Evolutionary conservation across 768 basidiomycete species (phyloP).

Genomic region (Galerina marginata): DNA sequence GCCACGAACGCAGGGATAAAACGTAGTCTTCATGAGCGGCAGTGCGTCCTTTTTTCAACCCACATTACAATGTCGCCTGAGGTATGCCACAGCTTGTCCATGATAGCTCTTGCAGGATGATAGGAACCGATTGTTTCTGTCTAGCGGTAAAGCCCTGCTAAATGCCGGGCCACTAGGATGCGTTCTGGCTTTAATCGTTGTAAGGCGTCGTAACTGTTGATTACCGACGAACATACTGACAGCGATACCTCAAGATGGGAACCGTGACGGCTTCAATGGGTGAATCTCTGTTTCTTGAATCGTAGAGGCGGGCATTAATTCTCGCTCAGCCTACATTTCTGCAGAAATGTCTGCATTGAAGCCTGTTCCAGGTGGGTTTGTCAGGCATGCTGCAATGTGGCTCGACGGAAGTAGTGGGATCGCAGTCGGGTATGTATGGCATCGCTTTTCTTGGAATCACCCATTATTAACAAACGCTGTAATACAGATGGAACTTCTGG

Average conservation of each 20-base stretch:
- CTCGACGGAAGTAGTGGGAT: slow-evolving; percentile 46
- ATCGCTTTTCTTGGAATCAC: background rate
- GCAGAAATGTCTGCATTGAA: slow-evolving; percentile 65
- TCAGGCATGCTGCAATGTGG: slow-evolving; percentile 55
- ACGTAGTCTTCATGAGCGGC: slow-evolving; percentile 33
- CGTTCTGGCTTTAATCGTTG: slow-evolving; percentile 52
- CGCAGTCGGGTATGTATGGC: slow-evolving; percentile 27
- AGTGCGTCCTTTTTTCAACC: slow-evolving; percentile 25
- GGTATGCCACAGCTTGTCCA: slow-evolving; percentile 28
- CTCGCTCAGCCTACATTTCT: slow-evolving; percentile 32
- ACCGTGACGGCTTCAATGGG: slow-evolving; percentile 37
- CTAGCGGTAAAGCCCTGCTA: slow-evolving; percentile 52
- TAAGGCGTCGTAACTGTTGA: slow-evolving; percentile 14
- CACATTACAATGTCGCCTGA: background rate
- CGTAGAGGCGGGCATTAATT: background rate
- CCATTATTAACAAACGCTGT: background rate
- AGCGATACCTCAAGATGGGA: slow-evolving; percentile 31
- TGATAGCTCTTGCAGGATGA: slow-evolving; percentile 41
- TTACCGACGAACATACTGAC: background rate
- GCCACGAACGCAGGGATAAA: slow-evolving; percentile 26
- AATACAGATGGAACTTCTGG: slow-evolving; percentile 48
- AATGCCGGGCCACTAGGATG: slow-evolving; percentile 60
- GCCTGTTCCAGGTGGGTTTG: slow-evolving; percentile 62
- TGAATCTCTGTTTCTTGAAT: slow-evolving; percentile 6
- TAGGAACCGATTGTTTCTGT: slow-evolving; percentile 62